A percentile compares a stretch with the other conserved stretches of the same genome.
These are phyloP conservation scores for Areca catechu DNA, from an alignment of 176 grass and related monocot genomes.

Conservation along the genomic window DNA sequence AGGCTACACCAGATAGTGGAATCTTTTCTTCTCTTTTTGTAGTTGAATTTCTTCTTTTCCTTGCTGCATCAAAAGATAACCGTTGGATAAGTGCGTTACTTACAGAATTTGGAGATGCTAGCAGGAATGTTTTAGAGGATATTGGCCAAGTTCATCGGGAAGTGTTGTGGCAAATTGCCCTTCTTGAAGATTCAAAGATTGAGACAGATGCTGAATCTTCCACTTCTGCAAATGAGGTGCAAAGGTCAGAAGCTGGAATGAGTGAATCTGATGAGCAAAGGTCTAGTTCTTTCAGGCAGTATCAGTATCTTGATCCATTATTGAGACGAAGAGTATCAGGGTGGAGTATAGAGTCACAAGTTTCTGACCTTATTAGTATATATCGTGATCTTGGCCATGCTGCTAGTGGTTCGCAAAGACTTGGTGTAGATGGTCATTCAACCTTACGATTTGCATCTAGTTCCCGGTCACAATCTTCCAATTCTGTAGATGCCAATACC, in stretches of 20 bases:
- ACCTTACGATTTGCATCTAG: slow-evolving; percentile 38
- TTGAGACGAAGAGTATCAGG: slow-evolving; percentile 70
- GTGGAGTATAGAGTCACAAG: slow-evolving; percentile 86
- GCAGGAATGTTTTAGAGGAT: slow-evolving; percentile 81
- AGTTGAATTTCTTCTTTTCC: slow-evolving; percentile 93
- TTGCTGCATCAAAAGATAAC: slow-evolving; percentile 89
- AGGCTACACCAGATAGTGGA: slow-evolving; percentile 31
- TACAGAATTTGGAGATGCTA: slow-evolving; percentile 77
- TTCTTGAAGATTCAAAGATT: slow-evolving; percentile 66
- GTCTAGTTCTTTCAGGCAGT: slow-evolving; percentile 84
- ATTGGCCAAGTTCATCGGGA: slow-evolving; percentile 76
- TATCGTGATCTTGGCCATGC: slow-evolving; percentile 88
- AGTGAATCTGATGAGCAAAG: slow-evolving; percentile 56
- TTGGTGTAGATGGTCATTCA: slow-evolving; percentile 52
- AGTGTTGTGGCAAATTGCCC: slow-evolving; percentile 68
- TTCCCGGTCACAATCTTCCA: slow-evolving; percentile 47
- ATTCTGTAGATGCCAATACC: slow-evolving; percentile 44
- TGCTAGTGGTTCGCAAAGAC: slow-evolving; percentile 39
- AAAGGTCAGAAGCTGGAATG: slow-evolving; percentile 31
- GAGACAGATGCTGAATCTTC: slow-evolving; percentile 35
- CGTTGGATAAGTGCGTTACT: slow-evolving; percentile 94
- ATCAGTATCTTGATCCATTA: slow-evolving; percentile 97
- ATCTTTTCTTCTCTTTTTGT: slow-evolving; percentile 66
- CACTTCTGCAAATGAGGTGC: slow-evolving; percentile 40
- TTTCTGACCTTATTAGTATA: slow-evolving; percentile 86